Percentiles rank a stretch among this genome's conserved stretches.
phyloP scores from a whole-genome alignment of 495 filamentous ascomycete species.

The Barbatosphaeria neglecta region DNA sequence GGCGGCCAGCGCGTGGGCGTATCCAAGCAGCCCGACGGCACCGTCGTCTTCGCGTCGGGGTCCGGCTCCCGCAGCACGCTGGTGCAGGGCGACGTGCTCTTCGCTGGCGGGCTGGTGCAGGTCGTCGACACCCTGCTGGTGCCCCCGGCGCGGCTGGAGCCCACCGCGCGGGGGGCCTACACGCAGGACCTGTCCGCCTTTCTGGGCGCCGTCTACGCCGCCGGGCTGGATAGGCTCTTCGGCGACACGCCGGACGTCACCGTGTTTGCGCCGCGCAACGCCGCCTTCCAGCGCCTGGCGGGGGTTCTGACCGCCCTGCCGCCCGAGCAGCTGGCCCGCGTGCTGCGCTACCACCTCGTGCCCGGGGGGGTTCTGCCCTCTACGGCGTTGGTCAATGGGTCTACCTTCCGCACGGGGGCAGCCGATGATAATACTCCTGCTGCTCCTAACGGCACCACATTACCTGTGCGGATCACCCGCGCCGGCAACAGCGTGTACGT shows the following conservation, averaged over 20 bases:
- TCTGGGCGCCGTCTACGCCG: slow-evolving; percentile 37
- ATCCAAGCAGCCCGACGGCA: slow-evolving; percentile 10
- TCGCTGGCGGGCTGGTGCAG: slow-evolving; percentile 50
- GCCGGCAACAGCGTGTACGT: slow-evolving; percentile 22
- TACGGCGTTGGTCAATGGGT: slow-evolving; percentile 25
- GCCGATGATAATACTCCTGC: slow-evolving; percentile 9
- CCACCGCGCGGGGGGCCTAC: slow-evolving; percentile 30
- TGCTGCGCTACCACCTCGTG: slow-evolving; percentile 47
- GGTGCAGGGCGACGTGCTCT: slow-evolving; percentile 37
- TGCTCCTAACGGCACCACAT: neutral
- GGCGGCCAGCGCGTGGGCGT: slow-evolving; percentile 22
- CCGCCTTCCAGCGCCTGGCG: slow-evolving; percentile 47
- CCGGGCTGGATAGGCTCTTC: slow-evolving; percentile 30
- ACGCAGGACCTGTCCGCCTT: slow-evolving; percentile 38
- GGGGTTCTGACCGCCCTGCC: slow-evolving; percentile 34
- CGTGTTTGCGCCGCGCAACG: slow-evolving; percentile 50
- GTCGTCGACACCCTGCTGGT: slow-evolving; percentile 46
- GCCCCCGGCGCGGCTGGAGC: slow-evolving; percentile 39
- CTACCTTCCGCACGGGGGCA: slow-evolving; percentile 36
- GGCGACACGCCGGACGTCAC: slow-evolving; percentile 37
- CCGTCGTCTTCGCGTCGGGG: slow-evolving; percentile 10
- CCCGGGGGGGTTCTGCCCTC: slow-evolving; percentile 38
- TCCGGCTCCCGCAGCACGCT: slow-evolving; percentile 17
- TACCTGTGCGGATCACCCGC: neutral
- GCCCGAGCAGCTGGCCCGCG: slow-evolving; percentile 25